A percentile compares a stretch with the other conserved stretches of the same genome.
Evolutionary conservation across 257 asterid species (phyloP).

Genomic region (Nicotiana attenuata): DNA sequence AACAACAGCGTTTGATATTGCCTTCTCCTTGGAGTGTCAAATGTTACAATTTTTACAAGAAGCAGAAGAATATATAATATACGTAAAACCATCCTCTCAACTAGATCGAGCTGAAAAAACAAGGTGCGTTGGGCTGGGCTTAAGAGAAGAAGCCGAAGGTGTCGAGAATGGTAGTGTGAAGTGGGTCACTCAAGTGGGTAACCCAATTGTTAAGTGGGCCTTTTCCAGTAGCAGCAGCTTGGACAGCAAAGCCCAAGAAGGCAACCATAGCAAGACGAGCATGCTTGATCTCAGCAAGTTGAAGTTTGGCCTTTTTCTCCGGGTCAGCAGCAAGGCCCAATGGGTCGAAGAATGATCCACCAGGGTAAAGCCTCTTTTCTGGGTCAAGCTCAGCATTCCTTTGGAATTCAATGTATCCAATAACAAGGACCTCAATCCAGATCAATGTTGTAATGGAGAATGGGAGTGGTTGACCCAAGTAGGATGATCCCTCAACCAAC

Average conservation of each 20-base stretch:
- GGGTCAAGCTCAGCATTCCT: constrained; percentile 96
- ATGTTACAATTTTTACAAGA: constrained; percentile 23
- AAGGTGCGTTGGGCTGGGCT: background rate
- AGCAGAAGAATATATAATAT: constrained; percentile 10
- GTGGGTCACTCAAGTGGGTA: constrained; percentile 97
- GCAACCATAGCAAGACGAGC: constrained; percentile 98
- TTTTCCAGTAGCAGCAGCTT: constrained; percentile 93
- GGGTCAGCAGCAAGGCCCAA: constrained; percentile 94
- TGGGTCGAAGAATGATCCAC: constrained; percentile 89
- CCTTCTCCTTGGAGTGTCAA: constrained; percentile 18
- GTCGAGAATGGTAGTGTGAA: constrained; percentile 94
- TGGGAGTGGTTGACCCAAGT: constrained; percentile 93
- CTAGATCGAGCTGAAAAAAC: background rate
- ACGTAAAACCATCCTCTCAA: constrained; percentile 22
- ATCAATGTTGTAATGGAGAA: constrained; percentile 81
- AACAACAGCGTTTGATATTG: background rate
- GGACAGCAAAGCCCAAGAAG: constrained; percentile 87
- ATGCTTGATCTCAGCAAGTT: constrained; percentile 95
- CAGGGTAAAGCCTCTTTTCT: constrained; percentile 89
- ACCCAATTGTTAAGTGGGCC: constrained; percentile 98
- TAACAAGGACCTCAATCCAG: constrained; percentile 71
- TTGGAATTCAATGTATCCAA: constrained; percentile 97
- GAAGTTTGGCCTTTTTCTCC: constrained; percentile 75
- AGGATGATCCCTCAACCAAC: constrained; percentile 82
- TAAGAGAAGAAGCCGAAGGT: constrained; percentile 71